Conservation (phyloP, 2,329 filamentous ascomycete genomes). For the Fusarium sp. region DNA sequence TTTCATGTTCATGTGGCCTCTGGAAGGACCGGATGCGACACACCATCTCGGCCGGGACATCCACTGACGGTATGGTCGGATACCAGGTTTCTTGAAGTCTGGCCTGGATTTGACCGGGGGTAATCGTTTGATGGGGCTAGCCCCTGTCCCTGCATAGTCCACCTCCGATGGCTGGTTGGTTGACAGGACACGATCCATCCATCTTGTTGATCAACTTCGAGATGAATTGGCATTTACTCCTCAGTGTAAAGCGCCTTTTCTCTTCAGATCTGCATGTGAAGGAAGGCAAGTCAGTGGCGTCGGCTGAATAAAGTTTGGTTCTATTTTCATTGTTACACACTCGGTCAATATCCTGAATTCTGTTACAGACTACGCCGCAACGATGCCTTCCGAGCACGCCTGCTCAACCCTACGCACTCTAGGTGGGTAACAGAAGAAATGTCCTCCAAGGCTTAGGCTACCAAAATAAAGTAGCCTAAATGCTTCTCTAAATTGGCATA, state of each 20-base stretch:
- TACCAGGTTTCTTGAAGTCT: conserved; percentile 20
- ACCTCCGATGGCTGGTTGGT: background rate
- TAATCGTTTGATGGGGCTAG: conserved; percentile 17
- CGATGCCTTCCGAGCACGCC: background rate
- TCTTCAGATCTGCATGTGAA: background rate
- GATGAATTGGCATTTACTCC: background rate
- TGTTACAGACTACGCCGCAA: conserved; percentile 14
- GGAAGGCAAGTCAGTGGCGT: background rate
- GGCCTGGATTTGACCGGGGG: conserved; percentile 16
- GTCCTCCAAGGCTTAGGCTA: too few relatives aligned
- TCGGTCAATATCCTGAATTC: conserved; percentile 2
- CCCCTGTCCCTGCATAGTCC: conserved; percentile 38
- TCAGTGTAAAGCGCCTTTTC: background rate
- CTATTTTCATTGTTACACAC: background rate
- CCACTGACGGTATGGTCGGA: conserved; percentile 35
- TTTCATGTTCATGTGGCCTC: conserved; percentile 10
- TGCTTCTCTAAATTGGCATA: too few relatives aligned
- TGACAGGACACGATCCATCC: background rate
- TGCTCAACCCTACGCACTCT: background rate
- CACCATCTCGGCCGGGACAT: conserved; percentile 39
- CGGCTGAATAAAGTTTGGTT: background rate
- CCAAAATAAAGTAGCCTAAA: too few relatives aligned
- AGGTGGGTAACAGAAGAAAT: too few relatives aligned
- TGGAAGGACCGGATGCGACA: conserved; percentile 27
- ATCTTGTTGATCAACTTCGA: background rate